Base-by-base conservation (phyloP, 768 basidiomycete genomes). In the Amyloporia xantha region DNA sequence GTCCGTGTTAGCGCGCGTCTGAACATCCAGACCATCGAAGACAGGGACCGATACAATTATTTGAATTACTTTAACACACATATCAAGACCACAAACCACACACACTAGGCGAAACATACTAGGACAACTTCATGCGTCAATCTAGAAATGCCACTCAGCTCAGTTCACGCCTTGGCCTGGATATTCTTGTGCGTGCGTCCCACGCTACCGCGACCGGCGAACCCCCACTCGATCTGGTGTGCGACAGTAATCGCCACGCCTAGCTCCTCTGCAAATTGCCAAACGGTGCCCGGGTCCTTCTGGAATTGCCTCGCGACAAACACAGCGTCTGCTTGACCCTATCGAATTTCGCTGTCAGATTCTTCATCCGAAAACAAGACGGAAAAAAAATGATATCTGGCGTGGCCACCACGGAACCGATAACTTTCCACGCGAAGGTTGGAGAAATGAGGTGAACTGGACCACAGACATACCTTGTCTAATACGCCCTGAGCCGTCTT, bases 401-500 rank as follows among this genome's bases (percentile, higher is more conserved):
- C 30, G 15, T 33, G 9, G 30, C 30, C 30, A 15, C 30, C 9
- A 33, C 15, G 30, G 15, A 15, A 15, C 30, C 9, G 15, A 15
- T 7, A 15, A 33, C 15, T 7, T 15, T 7, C 30, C 30, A 17
- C 15, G 9, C 9, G 20, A 17, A 40, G 7, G 38, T 6, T 21
- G 38, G 38, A 40, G 7, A 17, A 19, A 42, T 72, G 4, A 86
- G 59, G 20, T 82, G 68, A 33, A 33, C 9, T 7, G 15, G 15
- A 33, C 30, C 6, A 11, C 28, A 5, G 19, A 41, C 47, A 4
- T 20, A 48, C 52, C 53, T 72, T 63, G 45, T 82, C 73, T 3
- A 89, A 60, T n/a, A 84, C 69, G 11, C 70, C 69, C 59, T 85
- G 76, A 1, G 84, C 82, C 26, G 79, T 67, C n/a, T 66, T 61